A percentile compares a stretch with the other conserved stretches of the same genome.
These are phyloP conservation scores for Heterobasidion irregulare DNA, from an alignment of 1,284 basidiomycete species.

Conservation along the genomic window DNA sequence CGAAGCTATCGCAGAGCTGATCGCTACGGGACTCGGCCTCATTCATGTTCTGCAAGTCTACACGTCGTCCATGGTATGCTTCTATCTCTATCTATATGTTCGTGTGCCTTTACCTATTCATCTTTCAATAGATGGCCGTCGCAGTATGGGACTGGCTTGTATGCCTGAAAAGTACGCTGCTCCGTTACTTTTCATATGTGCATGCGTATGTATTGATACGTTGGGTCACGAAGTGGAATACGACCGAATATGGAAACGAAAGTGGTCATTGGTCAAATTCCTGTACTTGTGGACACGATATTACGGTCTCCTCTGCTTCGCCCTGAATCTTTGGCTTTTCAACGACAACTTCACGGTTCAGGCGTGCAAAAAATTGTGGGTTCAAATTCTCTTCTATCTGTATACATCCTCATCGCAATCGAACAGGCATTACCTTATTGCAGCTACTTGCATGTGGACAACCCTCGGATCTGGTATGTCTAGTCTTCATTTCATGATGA, in stretches of 20 bases:
- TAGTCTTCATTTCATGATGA: background rate
- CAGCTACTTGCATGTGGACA: background rate
- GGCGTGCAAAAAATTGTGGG: background rate
- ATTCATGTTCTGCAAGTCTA: background rate
- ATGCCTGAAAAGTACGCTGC: background rate
- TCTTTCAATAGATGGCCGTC: background rate
- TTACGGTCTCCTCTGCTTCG: background rate
- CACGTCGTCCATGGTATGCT: background rate
- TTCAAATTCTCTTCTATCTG: background rate
- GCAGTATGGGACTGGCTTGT: background rate
- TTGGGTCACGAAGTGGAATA: background rate
- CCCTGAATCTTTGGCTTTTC: background rate
- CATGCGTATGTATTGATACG: background rate
- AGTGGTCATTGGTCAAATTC: background rate
- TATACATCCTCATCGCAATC: background rate
- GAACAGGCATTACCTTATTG: background rate
- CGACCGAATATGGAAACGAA: background rate
- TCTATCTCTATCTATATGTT: no score
- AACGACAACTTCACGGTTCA: background rate
- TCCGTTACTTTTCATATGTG: background rate
- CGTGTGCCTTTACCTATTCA: background rate
- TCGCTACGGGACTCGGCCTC: background rate
- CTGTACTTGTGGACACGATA: background rate
- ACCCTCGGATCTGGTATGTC: background rate
- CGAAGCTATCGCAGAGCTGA: background rate